Evolutionary conservation across 2,329 filamentous ascomycete genomes (phyloP).

Genomic region (Aspergillus pseudoterreus): DNA sequence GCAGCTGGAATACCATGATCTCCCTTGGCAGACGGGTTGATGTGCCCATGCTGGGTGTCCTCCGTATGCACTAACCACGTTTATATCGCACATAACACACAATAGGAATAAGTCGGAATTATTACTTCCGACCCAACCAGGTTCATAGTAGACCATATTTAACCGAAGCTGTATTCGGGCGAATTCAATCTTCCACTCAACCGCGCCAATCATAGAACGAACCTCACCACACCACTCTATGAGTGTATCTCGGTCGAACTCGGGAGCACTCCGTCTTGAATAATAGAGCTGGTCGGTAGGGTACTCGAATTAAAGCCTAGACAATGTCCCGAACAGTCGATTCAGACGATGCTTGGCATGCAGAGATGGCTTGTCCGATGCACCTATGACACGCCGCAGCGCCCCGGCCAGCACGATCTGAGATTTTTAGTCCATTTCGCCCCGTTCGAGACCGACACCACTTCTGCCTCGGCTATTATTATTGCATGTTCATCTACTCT

Average conservation of each 20-base stretch:
- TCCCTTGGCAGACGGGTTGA: background rate
- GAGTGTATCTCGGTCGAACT: no score
- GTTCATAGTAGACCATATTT: no score
- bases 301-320: background rate
- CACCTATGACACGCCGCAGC: background rate
- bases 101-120: no score
- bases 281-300: background rate
- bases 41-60: background rate
- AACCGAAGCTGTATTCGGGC: no score
- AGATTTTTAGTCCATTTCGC: background rate
- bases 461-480: no score
- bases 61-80: background rate
- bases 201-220: no score
- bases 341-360: slow-evolving; percentile 1
- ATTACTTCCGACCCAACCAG: no score
- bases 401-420: background rate
- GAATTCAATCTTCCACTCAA: no score
- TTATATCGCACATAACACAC: no score
- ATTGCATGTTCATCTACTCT: no score
- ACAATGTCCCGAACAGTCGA: background rate
- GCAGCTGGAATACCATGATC: background rate
- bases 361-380: background rate
- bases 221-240: no score
- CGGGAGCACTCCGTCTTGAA: no score
- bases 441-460: background rate